Conservation (phyloP, 1,284 basidiomycete species). For the Cryptococcus neoformans region DNA sequence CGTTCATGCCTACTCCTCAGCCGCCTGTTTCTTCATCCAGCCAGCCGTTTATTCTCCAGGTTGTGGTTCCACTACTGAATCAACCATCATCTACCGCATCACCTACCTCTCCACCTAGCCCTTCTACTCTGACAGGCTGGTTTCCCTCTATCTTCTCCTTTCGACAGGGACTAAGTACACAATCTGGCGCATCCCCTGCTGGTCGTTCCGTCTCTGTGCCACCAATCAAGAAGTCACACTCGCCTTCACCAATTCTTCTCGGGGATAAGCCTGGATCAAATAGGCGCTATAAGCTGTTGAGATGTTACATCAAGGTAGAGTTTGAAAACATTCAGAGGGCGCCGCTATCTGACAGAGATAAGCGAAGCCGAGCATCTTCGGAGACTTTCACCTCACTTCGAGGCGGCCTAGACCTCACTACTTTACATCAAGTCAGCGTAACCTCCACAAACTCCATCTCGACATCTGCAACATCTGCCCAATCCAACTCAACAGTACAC, state of each 20-base stretch:
- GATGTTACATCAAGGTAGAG: conserved; percentile 23
- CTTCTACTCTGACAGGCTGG: conserved; percentile 12
- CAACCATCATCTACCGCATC: background rate
- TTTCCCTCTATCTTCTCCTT: conserved; percentile 11
- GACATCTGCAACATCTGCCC: background rate
- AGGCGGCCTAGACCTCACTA: conserved; percentile 6
- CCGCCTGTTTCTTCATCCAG: background rate
- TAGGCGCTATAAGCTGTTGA: conserved; percentile 7
- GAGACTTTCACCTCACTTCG: conserved; percentile 7
- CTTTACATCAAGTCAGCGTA: background rate
- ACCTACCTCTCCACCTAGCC: background rate
- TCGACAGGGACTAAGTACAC: background rate
- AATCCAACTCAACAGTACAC: background rate
- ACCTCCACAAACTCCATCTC: background rate
- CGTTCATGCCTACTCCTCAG: background rate
- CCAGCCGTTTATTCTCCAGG: conserved; percentile 21
- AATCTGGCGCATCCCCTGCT: conserved; percentile 2
- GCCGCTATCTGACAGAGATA: background rate
- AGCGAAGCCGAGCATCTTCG: conserved; percentile 4
- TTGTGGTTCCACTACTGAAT: conserved; percentile 29
- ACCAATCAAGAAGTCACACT: conserved; percentile 8
- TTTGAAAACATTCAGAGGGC: conserved; percentile 4
- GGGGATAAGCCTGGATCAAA: conserved; percentile 1
- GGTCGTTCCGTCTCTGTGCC: conserved; percentile 23
- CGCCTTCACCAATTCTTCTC: conserved; percentile 5